A percentile compares a stretch with the other conserved stretches of the same genome.
Conservation (phyloP, 2,329 filamentous ascomycete genomes). For the Fusarium poae region DNA sequence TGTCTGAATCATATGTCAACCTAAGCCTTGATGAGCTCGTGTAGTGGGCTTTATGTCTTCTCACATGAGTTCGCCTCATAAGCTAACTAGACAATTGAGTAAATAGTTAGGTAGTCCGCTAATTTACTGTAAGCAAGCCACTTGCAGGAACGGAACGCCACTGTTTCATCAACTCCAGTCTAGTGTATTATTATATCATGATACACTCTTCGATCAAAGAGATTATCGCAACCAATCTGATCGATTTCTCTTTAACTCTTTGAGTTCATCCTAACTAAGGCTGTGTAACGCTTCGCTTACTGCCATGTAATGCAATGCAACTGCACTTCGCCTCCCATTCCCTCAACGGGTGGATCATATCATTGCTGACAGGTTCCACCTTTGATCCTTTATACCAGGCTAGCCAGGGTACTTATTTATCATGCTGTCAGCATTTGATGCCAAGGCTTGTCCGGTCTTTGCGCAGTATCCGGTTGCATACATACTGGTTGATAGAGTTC, state of each 20-base stretch:
- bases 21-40: not conserved
- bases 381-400: conserved; percentile 4
- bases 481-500: not conserved
- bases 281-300: conserved; percentile 18
- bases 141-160: conserved; percentile 19
- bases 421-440: not conserved
- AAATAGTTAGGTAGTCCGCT: not conserved
- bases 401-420: not conserved
- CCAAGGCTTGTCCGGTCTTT: not conserved
- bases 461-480: not conserved
- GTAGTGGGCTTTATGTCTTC: not conserved
- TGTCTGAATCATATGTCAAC: not conserved
- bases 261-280: conserved; percentile 11
- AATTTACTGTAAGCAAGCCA: not conserved
- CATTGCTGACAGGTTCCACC: conserved; percentile 28
- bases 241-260: not conserved
- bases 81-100: not conserved
- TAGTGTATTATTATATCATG: not conserved
- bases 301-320: not conserved
- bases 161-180: conserved; percentile 12
- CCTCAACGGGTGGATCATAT: conserved; percentile 21
- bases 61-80: conserved; percentile 2
- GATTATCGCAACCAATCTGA: not conserved
- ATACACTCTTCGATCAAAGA: conserved; percentile 3
- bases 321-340: conserved; percentile 34